A percentile compares a stretch with the other conserved stretches of the same genome.
Conservation (phyloP, 208 protist genomes). For the Naegleria gruberi region DNA sequence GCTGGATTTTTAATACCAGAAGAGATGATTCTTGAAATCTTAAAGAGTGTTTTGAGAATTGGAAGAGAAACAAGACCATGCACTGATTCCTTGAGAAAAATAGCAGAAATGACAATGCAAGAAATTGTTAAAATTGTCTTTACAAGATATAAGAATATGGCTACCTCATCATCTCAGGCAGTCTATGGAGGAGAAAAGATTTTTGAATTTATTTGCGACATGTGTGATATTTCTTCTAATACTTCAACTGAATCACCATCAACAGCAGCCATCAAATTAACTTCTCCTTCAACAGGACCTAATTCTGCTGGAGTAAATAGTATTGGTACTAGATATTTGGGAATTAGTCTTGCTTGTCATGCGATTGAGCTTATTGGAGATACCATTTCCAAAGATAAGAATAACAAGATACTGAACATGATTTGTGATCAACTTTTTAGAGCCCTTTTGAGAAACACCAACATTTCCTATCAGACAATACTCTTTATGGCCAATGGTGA, state of each 20-base stretch:
- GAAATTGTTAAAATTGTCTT: neutral
- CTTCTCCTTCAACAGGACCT: neutral
- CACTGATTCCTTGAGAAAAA: neutral
- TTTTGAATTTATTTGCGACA: conserved; percentile 9
- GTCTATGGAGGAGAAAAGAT: neutral
- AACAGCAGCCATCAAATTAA: neutral
- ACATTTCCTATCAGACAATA: neutral
- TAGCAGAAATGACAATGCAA: neutral
- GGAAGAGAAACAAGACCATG: conserved; percentile 13
- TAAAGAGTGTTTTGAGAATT: conserved; percentile 6
- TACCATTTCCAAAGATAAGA: neutral
- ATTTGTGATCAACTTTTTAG: neutral
- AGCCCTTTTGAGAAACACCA: neutral
- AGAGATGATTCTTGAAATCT: neutral
- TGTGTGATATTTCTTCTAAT: neutral
- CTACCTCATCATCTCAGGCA: neutral
- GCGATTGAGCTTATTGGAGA: neutral
- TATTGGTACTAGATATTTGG: neutral
- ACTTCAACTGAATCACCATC: neutral
- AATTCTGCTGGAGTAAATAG: neutral
- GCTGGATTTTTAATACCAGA: neutral
- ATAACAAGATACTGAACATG: neutral
- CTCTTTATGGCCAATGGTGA: neutral
- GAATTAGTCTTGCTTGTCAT: neutral
- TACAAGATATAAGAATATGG: neutral